Percentiles rank a stretch among this genome's conserved stretches.
phyloP scores from a whole-genome alignment of 192 early-diverging fungal genomes.

The Backusella tuberculispora region DNA sequence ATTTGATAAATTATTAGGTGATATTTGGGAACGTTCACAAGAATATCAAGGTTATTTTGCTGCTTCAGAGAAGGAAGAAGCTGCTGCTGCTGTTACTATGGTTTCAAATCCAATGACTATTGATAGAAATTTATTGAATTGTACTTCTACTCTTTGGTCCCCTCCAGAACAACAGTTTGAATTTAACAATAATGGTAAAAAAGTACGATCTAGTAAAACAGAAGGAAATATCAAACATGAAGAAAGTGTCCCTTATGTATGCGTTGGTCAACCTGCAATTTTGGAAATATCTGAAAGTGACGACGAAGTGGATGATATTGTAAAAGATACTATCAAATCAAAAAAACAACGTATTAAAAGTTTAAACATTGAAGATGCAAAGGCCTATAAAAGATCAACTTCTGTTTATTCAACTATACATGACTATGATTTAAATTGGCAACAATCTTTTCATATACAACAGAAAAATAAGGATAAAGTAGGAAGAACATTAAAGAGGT shows the following conservation, averaged over 20 bases:
- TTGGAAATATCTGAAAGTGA: background rate
- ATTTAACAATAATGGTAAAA: background rate
- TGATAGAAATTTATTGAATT: background rate
- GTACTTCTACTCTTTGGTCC: background rate
- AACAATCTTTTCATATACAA: slow-evolving; percentile 9
- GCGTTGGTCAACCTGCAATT: background rate
- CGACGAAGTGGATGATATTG: background rate
- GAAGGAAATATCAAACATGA: slow-evolving; percentile 2
- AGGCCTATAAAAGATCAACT: slow-evolving; percentile 10
- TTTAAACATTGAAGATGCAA: slow-evolving; percentile 11
- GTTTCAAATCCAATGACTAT: background rate
- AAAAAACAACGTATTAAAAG: background rate
- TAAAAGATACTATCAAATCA: background rate
- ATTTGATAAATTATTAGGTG: slow-evolving; percentile 16
- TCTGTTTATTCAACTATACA: slow-evolving; percentile 6
- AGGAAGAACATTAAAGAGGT: slow-evolving; percentile 20
- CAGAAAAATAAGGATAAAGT: slow-evolving; percentile 22
- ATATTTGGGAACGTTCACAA: slow-evolving; percentile 12
- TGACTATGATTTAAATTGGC: slow-evolving; percentile 16
- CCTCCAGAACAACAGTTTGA: background rate
- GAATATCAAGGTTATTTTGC: slow-evolving; percentile 25
- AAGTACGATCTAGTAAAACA: slow-evolving; percentile 4
- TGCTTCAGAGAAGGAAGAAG: background rate
- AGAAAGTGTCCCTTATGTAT: slow-evolving; percentile 8
- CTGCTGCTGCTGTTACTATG: background rate